phyloP scores from a whole-genome alignment of 768 basidiomycete species.

The Epithele typhae region DNA sequence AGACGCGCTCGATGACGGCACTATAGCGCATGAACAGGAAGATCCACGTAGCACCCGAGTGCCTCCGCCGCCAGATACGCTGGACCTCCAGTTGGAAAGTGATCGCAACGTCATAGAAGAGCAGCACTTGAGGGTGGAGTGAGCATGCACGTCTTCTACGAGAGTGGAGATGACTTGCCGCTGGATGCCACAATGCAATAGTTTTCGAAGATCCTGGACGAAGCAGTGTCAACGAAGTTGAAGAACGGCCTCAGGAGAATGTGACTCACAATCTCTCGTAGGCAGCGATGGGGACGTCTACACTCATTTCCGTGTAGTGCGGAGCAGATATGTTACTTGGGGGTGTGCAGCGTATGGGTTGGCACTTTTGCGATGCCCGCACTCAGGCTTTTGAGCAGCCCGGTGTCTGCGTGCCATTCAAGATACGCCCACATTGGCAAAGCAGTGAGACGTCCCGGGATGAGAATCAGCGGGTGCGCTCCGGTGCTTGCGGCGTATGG shows the following conservation, averaged over 20 bases:
- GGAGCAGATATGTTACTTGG: too few relatives aligned
- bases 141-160: background rate
- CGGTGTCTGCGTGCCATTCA: too few relatives aligned
- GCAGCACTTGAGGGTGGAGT: background rate
- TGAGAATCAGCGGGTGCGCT: too few relatives aligned
- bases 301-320: too few relatives aligned
- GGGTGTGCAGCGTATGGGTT: too few relatives aligned
- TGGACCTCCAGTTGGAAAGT: slow-evolving; percentile 5
- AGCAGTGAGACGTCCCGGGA: too few relatives aligned
- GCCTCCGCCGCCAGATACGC: slow-evolving; percentile 6
- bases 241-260: background rate
- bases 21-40: slow-evolving; percentile 5
- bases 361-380: too few relatives aligned
- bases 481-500: too few relatives aligned
- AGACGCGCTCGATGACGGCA: slow-evolving; percentile 6
- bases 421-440: too few relatives aligned
- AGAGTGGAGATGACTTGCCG: background rate
- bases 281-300: background rate
- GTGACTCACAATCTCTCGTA: background rate
- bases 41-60: slow-evolving; percentile 3
- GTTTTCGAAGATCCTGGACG: background rate
- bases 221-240: background rate
- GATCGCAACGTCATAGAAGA: slow-evolving; percentile 3
- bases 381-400: too few relatives aligned
- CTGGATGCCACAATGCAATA: slow-evolving; percentile 6